phyloP scores from a whole-genome alignment of 768 basidiomycete genomes.

The Brasilioporus rufonigricans region DNA sequence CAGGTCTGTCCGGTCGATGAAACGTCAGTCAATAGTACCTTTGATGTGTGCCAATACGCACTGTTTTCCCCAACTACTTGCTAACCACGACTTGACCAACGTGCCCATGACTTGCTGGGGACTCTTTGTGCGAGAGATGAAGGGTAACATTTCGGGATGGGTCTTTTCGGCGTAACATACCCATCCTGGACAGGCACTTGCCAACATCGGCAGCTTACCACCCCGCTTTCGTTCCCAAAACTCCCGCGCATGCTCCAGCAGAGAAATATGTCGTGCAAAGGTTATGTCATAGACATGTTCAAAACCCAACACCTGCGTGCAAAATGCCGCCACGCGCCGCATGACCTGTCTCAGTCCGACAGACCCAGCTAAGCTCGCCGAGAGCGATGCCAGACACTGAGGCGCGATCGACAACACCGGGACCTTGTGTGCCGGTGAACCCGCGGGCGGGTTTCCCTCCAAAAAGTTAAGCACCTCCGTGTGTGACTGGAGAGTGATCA shows the following conservation, averaged over 20 bases:
- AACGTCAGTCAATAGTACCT: constrained; percentile 1
- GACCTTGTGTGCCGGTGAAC: constrained; percentile 43
- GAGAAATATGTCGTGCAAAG: constrained; percentile 84
- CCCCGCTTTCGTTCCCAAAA: constrained; percentile 66
- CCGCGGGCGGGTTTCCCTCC: constrained; percentile 46
- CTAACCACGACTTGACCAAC: constrained; percentile 89
- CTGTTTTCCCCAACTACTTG: constrained; percentile 60
- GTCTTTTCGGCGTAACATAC: constrained; percentile 99
- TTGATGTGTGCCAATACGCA: constrained; percentile 38
- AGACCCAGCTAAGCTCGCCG: constrained; percentile 47
- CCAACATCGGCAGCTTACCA: constrained; percentile 75
- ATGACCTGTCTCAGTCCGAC: constrained; percentile 61
- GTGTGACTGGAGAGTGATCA: constrained; percentile 95
- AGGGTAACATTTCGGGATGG: constrained; percentile 89
- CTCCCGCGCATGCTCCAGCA: constrained; percentile 79
- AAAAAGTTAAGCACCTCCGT: constrained; percentile 86
- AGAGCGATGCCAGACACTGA: constrained; percentile 80
- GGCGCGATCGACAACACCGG: constrained; percentile 88
- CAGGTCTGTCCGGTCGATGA: constrained; percentile 49
- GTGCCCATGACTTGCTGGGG: constrained; percentile 95
- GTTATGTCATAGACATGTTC: constrained; percentile 91
- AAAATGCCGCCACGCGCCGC: constrained; percentile 70
- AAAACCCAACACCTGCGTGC: constrained; percentile 65
- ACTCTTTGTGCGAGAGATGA: constrained; percentile 85
- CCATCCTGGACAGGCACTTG: constrained; percentile 98